Base-by-base conservation (phyloP, 257 asterid species). In the Voacanga thouarsii region DNA sequence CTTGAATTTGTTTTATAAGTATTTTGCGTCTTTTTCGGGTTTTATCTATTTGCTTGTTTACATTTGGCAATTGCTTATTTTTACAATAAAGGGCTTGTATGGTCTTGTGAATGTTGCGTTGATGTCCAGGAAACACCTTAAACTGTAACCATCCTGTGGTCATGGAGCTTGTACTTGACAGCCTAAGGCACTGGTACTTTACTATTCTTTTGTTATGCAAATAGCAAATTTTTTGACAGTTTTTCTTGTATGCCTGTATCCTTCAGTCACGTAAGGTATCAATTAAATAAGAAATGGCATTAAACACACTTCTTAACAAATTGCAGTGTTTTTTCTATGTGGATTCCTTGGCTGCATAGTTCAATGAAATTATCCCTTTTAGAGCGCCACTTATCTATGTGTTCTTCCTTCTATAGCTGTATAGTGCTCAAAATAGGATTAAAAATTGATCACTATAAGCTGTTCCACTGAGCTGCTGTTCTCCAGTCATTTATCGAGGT, bases 61-160 rank as follows among this genome's bases (percentile, higher is more conserved):
- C 18, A 6, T 21, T 28, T 41, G 45, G 53, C 8, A 43, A 21
- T 15, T 51, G 24, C 26, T 18, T 55, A 55, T 55, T 24, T 55
- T 55, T 55, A 19, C 8, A 7, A 41, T 41, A 41, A 68, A 41
- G 9, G 75, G 43, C 55, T 77, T 28, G 59, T 64, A 45, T 75
- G 77, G 65, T 28, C 80, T 75, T 82, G 82, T 45, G 80, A 61
- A 63, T 75, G 68, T 71, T 75, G 57, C 79, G 67, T 50, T 84
- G 72, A 21, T 39, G 69, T 81, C 83, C 85, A 95, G 99, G 99
- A 81, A 95, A 95, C 84, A 93, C 99, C 71, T 90, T 95, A 57
- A 95, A 93, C 80, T 95, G 99, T 84, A 95, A 95, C 86, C 99
- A 95, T 82, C 98, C 99, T 77, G 92, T 90, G 47, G 97, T 95